These are phyloP conservation scores for Thyridium curvatum DNA, from an alignment of 2,329 filamentous ascomycete species.

Conservation along the genomic window DNA sequence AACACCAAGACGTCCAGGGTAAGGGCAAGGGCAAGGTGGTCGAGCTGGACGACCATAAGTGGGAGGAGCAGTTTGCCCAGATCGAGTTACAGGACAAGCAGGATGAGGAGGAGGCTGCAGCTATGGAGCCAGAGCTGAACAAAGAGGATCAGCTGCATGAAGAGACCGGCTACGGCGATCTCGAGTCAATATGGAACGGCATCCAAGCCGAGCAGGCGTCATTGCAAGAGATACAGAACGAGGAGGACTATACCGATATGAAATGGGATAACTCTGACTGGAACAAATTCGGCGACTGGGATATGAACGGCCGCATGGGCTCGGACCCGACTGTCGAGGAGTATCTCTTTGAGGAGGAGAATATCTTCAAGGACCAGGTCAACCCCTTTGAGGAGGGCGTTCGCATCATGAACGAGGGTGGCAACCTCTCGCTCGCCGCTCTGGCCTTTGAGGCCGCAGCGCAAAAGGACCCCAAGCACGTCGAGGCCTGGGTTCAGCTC, in stretches of 20 bases:
- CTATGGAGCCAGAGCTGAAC: slow-evolving; percentile 81
- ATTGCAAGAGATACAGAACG: slow-evolving; percentile 65
- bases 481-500: slow-evolving; percentile 89
- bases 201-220: slow-evolving; percentile 71
- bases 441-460: slow-evolving; percentile 94
- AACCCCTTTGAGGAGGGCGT: slow-evolving; percentile 92
- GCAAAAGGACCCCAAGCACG: slow-evolving; percentile 80
- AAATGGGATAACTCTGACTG: slow-evolving; percentile 63
- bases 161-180: slow-evolving; percentile 75
- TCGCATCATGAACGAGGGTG: slow-evolving; percentile 86
- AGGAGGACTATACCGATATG: slow-evolving; percentile 52
- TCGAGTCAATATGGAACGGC: slow-evolving; percentile 83
- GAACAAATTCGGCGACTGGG: slow-evolving; percentile 52
- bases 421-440: slow-evolving; percentile 88
- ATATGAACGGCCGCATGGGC: slow-evolving; percentile 49
- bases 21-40: slow-evolving; percentile 91
- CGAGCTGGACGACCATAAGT: slow-evolving; percentile 87
- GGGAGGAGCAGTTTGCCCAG: slow-evolving; percentile 94
- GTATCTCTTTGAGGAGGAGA: slow-evolving; percentile 93
- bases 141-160: slow-evolving; percentile 55
- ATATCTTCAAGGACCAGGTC: slow-evolving; percentile 72
- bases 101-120: slow-evolving; percentile 55
- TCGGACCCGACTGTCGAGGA: slow-evolving; percentile 75
- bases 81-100: slow-evolving; percentile 64
- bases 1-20: slow-evolving; percentile 37